Evolutionary conservation across 2,329 filamentous ascomycete species (phyloP).

Genomic region (Lachnellula arida): DNA sequence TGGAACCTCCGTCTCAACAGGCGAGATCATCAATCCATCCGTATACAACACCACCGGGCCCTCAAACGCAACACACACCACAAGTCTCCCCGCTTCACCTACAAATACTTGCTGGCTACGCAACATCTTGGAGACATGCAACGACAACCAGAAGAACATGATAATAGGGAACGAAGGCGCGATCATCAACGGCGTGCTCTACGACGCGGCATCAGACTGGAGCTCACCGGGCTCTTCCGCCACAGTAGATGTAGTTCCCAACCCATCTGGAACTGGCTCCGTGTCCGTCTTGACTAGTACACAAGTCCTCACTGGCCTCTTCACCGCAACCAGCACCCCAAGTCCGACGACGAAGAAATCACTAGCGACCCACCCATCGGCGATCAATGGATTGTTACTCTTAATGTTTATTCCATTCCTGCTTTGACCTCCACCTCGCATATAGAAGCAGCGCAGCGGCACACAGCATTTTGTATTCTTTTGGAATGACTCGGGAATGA

Average conservation of each 20-base stretch:
- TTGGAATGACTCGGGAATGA: neutral
- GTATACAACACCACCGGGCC: conserved; percentile 54
- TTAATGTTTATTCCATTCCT: neutral
- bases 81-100: conserved; percentile 44
- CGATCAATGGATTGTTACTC: neutral
- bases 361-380: neutral
- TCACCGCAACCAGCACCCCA: conserved; percentile 31
- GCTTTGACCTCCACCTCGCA: neutral
- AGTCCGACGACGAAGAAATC: conserved; percentile 22
- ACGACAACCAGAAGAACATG: conserved; percentile 43
- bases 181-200: conserved; percentile 57
- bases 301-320: conserved; percentile 30
- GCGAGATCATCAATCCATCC: conserved; percentile 46
- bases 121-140: conserved; percentile 50
- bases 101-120: conserved; percentile 58
- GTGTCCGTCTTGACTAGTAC: conserved; percentile 27
- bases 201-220: conserved; percentile 40
- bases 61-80: conserved; percentile 51
- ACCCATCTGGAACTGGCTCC: conserved; percentile 8
- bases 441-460: neutral
- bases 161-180: conserved; percentile 47
- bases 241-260: conserved; percentile 4
- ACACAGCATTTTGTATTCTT: neutral
- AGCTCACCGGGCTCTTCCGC: conserved; percentile 19
- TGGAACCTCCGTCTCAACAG: conserved; percentile 45